Evolutionary conservation across 2,329 filamentous ascomycete genomes (phyloP).

Genomic region (Sporothrix variecibatus): DNA sequence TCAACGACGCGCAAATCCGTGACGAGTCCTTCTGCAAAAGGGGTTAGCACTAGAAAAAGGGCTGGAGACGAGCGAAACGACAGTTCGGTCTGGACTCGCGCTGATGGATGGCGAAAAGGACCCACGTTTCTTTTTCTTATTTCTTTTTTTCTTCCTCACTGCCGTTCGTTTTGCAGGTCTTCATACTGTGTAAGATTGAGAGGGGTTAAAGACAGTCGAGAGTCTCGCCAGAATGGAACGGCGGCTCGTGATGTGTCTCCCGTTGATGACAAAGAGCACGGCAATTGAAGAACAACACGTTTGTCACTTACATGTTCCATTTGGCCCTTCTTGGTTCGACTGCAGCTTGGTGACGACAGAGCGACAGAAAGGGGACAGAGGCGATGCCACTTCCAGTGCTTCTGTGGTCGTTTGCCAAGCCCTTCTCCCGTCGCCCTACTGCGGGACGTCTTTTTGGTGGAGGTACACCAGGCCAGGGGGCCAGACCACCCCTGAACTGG

Average conservation of each 20-base stretch:
- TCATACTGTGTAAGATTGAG: neutral
- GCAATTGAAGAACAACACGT: neutral
- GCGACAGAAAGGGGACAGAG: neutral
- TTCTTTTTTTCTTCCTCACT: neutral
- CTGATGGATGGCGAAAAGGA: neutral
- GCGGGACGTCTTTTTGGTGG: neutral
- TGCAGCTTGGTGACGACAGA: neutral
- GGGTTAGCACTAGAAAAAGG: neutral
- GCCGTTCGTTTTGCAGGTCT: neutral
- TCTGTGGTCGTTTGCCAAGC: neutral
- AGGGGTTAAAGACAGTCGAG: neutral
- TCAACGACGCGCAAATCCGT: slow-evolving; percentile 8
- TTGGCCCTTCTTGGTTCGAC: neutral
- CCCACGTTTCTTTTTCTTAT: neutral
- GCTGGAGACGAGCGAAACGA: neutral
- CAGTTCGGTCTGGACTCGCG: too few relatives aligned
- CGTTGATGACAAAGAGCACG: neutral
- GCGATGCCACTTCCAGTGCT: neutral
- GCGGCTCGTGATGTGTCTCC: neutral
- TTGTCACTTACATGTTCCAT: neutral
- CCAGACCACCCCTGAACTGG: neutral
- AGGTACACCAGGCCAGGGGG: neutral
- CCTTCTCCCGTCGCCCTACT: neutral
- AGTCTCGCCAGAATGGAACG: neutral
- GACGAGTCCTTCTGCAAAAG: slow-evolving; percentile 2